Base-by-base conservation (phyloP, 805 yeast species). In the Starmerella etchellsii region DNA sequence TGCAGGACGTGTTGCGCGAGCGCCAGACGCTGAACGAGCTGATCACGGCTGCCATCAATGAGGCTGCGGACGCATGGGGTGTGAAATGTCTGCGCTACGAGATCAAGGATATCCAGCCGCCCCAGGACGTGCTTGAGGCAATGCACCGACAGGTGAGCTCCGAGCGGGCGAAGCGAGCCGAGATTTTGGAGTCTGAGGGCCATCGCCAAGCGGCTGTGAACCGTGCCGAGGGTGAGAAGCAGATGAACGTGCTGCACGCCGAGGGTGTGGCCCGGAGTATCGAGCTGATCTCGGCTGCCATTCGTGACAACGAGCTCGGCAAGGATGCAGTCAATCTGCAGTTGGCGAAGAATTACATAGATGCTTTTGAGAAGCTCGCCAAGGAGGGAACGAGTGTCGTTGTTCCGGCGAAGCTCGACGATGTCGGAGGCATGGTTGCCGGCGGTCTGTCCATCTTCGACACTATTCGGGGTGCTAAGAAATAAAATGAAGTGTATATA, bases 71-170 rank as follows among this genome's bases (percentile, higher is more conserved):
- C 41, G 84, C 74, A 39, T 82, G 94, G 94, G 94, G 94, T 41
- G 77, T 82, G 42, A 70, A 72, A 54, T 83, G 93, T 56, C 65
- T 82, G 47, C 71, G 94, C 55, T 81, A 83, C 60, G 94, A 82
- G 59, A 81, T 82, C 61, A 72, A 85, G 55, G 94, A 82, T 56
- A 82, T 82, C 44, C 85, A 82, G 57, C 94, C 94, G 1, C 94
- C 94, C 2, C 69, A 70, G 28, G 80, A 81, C 51, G 94, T 82
- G 10, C 71, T 82, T 52, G 87, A 79, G 53, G 91, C 94, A 22
- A 83, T 82, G 94, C 94, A 82, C 61, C 73, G 88, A 57, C 94
- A 81, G 60, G 94, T 83, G 20, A 71, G 79, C 44, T 91, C 93
- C 34, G 94, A 83, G 60, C 67, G 94, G 51, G 76, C 85, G 38